Conservation (phyloP, 768 basidiomycete genomes). For the Filobasidium wieringae region DNA sequence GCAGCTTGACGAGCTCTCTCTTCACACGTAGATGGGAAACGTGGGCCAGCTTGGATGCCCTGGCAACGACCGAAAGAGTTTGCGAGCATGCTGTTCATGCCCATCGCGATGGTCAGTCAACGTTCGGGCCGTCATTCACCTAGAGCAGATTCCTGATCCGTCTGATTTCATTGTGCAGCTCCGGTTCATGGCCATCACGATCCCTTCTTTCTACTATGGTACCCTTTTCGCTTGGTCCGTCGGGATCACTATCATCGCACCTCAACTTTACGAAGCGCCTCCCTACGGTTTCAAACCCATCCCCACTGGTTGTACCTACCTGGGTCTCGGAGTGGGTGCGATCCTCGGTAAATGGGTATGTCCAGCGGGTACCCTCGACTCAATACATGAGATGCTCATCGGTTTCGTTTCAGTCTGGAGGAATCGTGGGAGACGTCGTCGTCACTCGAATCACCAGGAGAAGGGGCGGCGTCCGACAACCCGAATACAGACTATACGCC, state of each 20-base stretch:
- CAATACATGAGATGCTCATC: no score
- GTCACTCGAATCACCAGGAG: slow-evolving; percentile 12
- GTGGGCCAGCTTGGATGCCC: slow-evolving; percentile 22
- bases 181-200: slow-evolving; percentile 17
- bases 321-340: slow-evolving; percentile 21
- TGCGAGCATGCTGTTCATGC: slow-evolving; percentile 6
- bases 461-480: slow-evolving; percentile 19
- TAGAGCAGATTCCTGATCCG: not conserved
- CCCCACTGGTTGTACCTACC: slow-evolving; percentile 17
- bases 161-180: not conserved
- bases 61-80: slow-evolving; percentile 24
- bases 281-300: slow-evolving; percentile 20
- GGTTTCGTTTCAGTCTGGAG: slow-evolving; percentile 11
- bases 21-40: not conserved
- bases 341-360: slow-evolving; percentile 23
- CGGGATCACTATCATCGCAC: slow-evolving; percentile 22
- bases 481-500: slow-evolving; percentile 22
- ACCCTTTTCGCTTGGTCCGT: slow-evolving; percentile 22
- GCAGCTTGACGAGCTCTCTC: not conserved
- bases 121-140: not conserved
- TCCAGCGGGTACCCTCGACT: not conserved
- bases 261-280: slow-evolving; percentile 18
- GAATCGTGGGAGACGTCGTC: slow-evolving; percentile 22
- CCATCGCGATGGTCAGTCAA: slow-evolving; percentile 17
- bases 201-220: slow-evolving; percentile 23